Conservation (phyloP, 306 rosid genomes). For the Quercus wislizeni region DNA sequence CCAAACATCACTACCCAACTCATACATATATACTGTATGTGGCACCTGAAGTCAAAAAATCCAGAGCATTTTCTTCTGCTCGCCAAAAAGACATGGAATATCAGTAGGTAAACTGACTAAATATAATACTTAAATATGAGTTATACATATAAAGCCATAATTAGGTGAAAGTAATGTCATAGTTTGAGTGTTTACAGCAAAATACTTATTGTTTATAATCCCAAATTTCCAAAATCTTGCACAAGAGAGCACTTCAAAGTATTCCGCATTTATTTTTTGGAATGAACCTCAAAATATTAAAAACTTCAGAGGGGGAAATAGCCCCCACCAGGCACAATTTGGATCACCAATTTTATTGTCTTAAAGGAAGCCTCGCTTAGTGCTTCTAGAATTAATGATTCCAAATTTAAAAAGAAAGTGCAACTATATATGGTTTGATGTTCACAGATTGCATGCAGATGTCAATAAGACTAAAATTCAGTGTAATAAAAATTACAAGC, state of each 20-base stretch:
- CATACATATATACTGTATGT: conserved; percentile 83
- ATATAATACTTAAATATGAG: not conserved
- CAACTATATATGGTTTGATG: not conserved
- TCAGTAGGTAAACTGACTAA: conserved; percentile 5
- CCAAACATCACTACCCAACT: conserved; percentile 84
- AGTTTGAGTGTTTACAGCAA: not conserved
- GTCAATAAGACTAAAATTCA: too few relatives aligned
- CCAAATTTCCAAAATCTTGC: not conserved
- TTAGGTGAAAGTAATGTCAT: not conserved
- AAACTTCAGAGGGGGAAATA: not conserved
- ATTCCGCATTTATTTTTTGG: not conserved
- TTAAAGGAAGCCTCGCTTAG: not conserved
- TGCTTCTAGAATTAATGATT: not conserved
- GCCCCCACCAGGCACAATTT: not conserved
- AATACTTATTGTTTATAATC: not conserved
- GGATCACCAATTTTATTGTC: not conserved
- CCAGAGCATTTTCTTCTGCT: conserved; percentile 73
- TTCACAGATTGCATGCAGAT: too few relatives aligned
- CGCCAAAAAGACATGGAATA: conserved; percentile 12
- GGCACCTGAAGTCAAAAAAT: conserved; percentile 86
- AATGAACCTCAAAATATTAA: not conserved
- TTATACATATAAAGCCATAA: not conserved
- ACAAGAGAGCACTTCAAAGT: not conserved
- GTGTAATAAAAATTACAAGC: too few relatives aligned
- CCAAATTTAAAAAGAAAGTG: not conserved